Evolutionary conservation across 495 filamentous ascomycete genomes (phyloP).

Genomic region (Penicillium herquei): DNA sequence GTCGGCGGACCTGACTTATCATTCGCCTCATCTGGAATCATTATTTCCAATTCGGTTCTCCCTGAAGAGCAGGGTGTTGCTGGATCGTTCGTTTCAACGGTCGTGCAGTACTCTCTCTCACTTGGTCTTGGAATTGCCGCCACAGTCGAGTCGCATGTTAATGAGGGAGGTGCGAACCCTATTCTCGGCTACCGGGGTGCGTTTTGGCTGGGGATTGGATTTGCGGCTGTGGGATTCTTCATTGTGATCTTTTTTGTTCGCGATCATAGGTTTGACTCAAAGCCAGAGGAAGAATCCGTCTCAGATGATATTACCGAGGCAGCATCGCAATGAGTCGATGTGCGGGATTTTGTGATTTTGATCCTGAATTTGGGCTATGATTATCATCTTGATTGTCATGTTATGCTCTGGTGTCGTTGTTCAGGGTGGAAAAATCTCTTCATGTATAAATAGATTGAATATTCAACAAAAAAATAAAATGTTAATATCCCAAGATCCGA

Average conservation of each 20-base stretch:
- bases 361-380: no score
- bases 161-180: constrained; percentile 25
- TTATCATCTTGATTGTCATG: no score
- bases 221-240: constrained; percentile 19
- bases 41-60: constrained; percentile 41
- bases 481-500: no score
- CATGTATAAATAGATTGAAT: no score
- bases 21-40: constrained; percentile 45
- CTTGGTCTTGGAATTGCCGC: constrained; percentile 47
- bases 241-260: constrained; percentile 22
- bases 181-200: constrained; percentile 35
- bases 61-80: constrained; percentile 45
- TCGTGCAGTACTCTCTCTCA: constrained; percentile 49
- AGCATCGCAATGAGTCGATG: no score
- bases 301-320: no score
- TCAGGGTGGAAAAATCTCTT: no score
- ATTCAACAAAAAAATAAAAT: no score
- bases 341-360: no score
- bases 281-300: background rate
- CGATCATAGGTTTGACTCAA: constrained; percentile 16
- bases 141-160: constrained; percentile 39
- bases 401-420: no score
- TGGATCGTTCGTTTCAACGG: constrained; percentile 41
- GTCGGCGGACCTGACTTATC: constrained; percentile 48
- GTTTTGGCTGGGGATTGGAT: constrained; percentile 15